Percentiles rank a stretch among this genome's conserved stretches.
phyloP scores from a whole-genome alignment of 1,139 yeast genomes.

The Suhomyces choctaworum region DNA sequence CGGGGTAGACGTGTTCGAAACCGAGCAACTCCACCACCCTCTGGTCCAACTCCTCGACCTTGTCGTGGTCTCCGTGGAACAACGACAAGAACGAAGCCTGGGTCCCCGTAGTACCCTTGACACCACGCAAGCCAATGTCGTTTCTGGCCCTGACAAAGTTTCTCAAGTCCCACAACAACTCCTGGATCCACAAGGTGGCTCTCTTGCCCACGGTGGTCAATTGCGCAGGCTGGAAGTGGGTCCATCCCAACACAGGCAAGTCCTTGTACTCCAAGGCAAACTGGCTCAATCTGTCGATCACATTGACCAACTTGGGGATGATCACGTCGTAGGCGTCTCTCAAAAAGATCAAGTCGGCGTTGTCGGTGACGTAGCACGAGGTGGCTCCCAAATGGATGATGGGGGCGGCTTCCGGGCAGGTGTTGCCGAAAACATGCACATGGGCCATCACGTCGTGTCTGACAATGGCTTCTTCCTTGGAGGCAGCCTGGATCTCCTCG shows the following conservation, averaged over 20 bases:
- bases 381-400: conserved; percentile 98
- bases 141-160: conserved; percentile 95
- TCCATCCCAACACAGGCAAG: conserved; percentile 97
- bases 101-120: conserved; percentile 99
- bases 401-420: conserved; percentile 96
- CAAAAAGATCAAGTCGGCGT: conserved; percentile 93
- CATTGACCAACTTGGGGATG: conserved; percentile 94
- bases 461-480: conserved; percentile 93
- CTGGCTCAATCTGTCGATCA: conserved; percentile 82
- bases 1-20: conserved; percentile 92
- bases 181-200: conserved; percentile 97
- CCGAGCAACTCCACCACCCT: conserved; percentile 92
- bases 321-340: conserved; percentile 93
- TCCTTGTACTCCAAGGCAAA: conserved; percentile 93
- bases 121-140: conserved; percentile 96
- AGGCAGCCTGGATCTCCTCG: conserved; percentile 85
- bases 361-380: conserved; percentile 95
- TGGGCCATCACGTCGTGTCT: conserved; percentile 99
- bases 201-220: conserved; percentile 98
- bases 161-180: conserved; percentile 95
- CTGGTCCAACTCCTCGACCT: conserved; percentile 88
- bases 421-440: conserved; percentile 90
- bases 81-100: conserved; percentile 94
- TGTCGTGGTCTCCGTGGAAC: conserved; percentile 95
- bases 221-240: conserved; percentile 99